Evolutionary conservation across 495 filamentous ascomycete species (phyloP).

Genomic region (Mycothermus thermophilus): DNA sequence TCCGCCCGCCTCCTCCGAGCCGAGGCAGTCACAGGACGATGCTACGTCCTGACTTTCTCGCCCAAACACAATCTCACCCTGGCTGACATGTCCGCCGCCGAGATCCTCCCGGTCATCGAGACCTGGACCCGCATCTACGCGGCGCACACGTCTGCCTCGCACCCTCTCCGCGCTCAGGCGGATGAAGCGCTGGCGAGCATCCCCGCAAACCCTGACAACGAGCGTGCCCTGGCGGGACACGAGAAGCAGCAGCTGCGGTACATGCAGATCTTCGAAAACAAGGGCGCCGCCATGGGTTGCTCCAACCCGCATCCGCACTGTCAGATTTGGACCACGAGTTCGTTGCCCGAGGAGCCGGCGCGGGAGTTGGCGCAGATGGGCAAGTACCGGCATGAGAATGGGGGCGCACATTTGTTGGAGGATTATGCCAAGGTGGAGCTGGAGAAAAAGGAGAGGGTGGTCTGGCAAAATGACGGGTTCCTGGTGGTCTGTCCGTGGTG

Average conservation of each 20-base stretch:
- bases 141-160: slow-evolving; percentile 57
- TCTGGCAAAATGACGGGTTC: slow-evolving; percentile 74
- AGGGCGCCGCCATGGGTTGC: slow-evolving; percentile 95
- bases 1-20: slow-evolving; percentile 72
- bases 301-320: slow-evolving; percentile 97
- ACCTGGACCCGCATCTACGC: slow-evolving; percentile 85
- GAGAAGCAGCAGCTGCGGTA: slow-evolving; percentile 77
- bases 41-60: slow-evolving; percentile 93
- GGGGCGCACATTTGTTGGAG: slow-evolving; percentile 55
- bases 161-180: slow-evolving; percentile 42
- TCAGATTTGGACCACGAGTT: slow-evolving; percentile 88
- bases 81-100: slow-evolving; percentile 57
- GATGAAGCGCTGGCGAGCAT: slow-evolving; percentile 19
- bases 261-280: slow-evolving; percentile 99
- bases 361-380: slow-evolving; percentile 63
- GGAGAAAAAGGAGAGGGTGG: slow-evolving; percentile 67
- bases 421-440: slow-evolving; percentile 81
- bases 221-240: slow-evolving; percentile 38
- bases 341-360: slow-evolving; percentile 73
- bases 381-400: slow-evolving; percentile 59
- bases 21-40: slow-evolving; percentile 82
- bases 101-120: slow-evolving; percentile 63
- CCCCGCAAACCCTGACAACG: slow-evolving; percentile 27
- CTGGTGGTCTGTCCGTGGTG: slow-evolving; percentile 89
- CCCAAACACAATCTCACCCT: slow-evolving; percentile 82